Conservation (phyloP, 169 alveolate genomes). For the Cryptosporidium tyzzeri region DNA sequence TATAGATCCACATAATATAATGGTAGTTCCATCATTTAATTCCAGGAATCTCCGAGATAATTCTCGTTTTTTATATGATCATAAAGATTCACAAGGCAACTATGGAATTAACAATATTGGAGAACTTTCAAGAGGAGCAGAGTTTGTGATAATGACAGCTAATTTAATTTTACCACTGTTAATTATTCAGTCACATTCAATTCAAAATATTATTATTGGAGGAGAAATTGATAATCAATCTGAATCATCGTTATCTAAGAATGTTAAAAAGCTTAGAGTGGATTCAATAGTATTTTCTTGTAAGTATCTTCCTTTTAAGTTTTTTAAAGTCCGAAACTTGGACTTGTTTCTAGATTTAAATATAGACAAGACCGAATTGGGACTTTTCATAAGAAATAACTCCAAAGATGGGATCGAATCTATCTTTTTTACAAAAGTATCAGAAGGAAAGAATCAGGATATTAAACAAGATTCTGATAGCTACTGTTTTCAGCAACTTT, state of each 20-base stretch:
- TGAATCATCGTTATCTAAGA: neutral
- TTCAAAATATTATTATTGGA: slow-evolving; percentile 61
- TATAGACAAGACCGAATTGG: slow-evolving; percentile 65
- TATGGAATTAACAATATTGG: neutral
- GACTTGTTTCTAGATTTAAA: slow-evolving; percentile 57
- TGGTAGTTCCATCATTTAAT: slow-evolving; percentile 55
- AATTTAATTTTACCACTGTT: slow-evolving; percentile 37
- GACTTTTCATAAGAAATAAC: neutral
- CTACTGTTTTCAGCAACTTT: slow-evolving; percentile 9
- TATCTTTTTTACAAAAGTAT: neutral
- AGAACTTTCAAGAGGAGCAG: slow-evolving; percentile 20
- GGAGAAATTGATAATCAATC: slow-evolving; percentile 15
- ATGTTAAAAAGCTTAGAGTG: slow-evolving; percentile 28
- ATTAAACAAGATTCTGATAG: neutral
- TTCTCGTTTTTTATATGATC: neutral
- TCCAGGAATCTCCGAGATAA: neutral
- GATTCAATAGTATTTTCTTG: slow-evolving; percentile 49
- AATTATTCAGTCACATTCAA: slow-evolving; percentile 57
- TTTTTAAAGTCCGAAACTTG: slow-evolving; percentile 47
- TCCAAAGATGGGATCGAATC: neutral
- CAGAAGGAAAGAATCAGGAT: neutral
- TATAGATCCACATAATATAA: slow-evolving; percentile 49
- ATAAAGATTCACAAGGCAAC: neutral
- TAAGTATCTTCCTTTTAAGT: slow-evolving; percentile 63
- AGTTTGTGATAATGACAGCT: slow-evolving; percentile 59